phyloP scores from a whole-genome alignment of 805 yeast species.

The Helenozyma rhizophorensis region DNA sequence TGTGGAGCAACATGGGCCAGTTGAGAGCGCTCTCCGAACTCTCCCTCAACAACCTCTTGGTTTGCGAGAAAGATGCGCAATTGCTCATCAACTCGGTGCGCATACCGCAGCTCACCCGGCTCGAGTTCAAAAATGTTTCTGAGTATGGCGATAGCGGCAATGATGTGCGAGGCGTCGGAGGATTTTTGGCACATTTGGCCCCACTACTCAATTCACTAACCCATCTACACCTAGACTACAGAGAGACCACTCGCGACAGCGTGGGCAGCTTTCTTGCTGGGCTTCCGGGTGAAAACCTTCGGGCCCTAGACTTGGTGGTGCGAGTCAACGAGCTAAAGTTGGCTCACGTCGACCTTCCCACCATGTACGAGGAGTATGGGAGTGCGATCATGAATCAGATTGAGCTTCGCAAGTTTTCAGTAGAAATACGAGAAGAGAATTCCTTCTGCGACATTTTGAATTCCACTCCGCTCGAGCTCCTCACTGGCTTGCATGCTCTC shows the following conservation, averaged over 20 bases:
- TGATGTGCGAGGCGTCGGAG: constrained; percentile 2
- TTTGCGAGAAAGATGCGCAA: constrained; percentile 19
- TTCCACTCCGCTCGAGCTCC: constrained; percentile 16
- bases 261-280: constrained; percentile 30
- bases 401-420: constrained; percentile 27
- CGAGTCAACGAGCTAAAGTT: constrained; percentile 33
- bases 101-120: constrained; percentile 17
- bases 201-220: constrained; percentile 21
- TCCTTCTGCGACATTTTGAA: constrained; percentile 25
- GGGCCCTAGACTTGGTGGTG: constrained; percentile 36
- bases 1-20: constrained; percentile 9
- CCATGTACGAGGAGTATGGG: constrained; percentile 13
- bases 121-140: constrained; percentile 32
- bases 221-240: constrained; percentile 33
- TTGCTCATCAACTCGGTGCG: constrained; percentile 16
- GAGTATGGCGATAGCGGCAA: constrained; percentile 20
- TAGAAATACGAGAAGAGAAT: constrained; percentile 39
- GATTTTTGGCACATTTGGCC: constrained; percentile 24
- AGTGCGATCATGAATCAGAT: constrained; percentile 18
- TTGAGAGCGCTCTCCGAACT: constrained; percentile 16
- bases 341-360: constrained; percentile 2
- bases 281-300: constrained; percentile 19
- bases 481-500: constrained; percentile 13
- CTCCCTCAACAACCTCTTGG: constrained; percentile 21
- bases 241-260: constrained; percentile 39